These are phyloP conservation scores for Trichoderma asperellum DNA, from an alignment of 2,329 filamentous ascomycete species.

Conservation along the genomic window DNA sequence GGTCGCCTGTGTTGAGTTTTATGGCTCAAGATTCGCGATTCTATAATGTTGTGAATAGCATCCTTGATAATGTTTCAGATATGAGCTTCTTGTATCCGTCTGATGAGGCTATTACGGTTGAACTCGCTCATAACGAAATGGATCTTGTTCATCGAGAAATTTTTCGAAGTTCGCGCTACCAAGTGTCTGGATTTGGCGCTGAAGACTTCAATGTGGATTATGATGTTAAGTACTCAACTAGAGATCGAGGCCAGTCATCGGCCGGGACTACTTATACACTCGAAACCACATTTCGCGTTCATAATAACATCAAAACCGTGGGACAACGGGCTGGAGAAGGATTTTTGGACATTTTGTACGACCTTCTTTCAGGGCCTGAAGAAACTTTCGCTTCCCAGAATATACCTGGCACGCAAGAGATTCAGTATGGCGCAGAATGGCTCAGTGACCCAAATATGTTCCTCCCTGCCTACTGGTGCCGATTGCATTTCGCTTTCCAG, in stretches of 20 bases:
- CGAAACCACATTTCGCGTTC: not conserved
- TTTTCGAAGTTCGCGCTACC: slow-evolving; percentile 25
- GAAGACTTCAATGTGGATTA: slow-evolving; percentile 30
- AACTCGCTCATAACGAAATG: slow-evolving; percentile 1
- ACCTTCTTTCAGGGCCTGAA: not conserved
- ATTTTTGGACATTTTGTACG: not conserved
- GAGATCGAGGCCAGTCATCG: not conserved
- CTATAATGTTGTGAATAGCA: slow-evolving; percentile 27
- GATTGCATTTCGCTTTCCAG: not conserved
- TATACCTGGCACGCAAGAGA: not conserved
- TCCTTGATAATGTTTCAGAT: not conserved
- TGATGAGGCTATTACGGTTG: not conserved
- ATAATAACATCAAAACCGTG: not conserved
- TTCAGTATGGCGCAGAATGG: not conserved
- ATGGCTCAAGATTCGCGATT: slow-evolving; percentile 53
- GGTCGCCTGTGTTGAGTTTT: slow-evolving; percentile 44
- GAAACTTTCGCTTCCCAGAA: not conserved
- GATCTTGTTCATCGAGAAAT: slow-evolving; percentile 28
- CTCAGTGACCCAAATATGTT: not conserved
- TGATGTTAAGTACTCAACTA: not conserved
- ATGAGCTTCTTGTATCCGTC: slow-evolving; percentile 29
- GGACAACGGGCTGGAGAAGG: not conserved
- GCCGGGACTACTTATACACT: not conserved
- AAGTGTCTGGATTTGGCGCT: slow-evolving; percentile 32
- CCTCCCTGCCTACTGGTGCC: not conserved